Evolutionary conservation across 306 rosid genomes (phyloP), one percentile per base, ranked within the genome.

Genomic region (Mimosa pudica): DNA sequence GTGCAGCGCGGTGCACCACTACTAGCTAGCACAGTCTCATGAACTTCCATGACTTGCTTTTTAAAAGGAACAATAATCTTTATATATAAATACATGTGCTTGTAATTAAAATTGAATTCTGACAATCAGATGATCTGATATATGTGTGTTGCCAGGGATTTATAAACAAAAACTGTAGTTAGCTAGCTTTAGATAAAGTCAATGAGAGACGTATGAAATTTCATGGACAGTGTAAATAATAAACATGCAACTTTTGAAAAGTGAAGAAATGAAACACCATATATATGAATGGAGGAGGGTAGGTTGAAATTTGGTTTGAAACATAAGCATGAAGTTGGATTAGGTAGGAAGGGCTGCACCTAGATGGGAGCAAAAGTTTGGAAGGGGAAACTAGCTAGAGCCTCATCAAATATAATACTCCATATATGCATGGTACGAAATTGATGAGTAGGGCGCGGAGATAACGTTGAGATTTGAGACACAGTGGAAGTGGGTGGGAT

Each of bases 381-480:
- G 36, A 72, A 16, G 32, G 57, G 64, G 41, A 52, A 52, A 36
- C 47, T 24, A 11, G 3, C 14, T 48, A 52, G 48, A 17, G 48
- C 41, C 2, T 35, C 32, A 51, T 24, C 33, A 71, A 32, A 12
- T 47, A 51, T 51, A 51, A 51, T 51, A n/a, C n/a, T n/a, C n/a
- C n/a, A 46, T 24, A 48, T 24, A 24, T 24, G 30, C 30, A 24
- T 1, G 2, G 57, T n/a, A 9, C 0, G 51, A 67, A 41, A 16
- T 66, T 41, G 71, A 66, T 38, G 71, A 32, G 18, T 36, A 65
- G 24, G 70, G 8, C 8, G 24, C 71, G 3, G 32, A 42, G 36
- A 69, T 70, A 70, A 9, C 2, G 51, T 70, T 70, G 74, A 70
- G 74, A 70, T 70, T 70, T 18, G 79, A 76, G 72, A 63, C 48